Evolutionary conservation across 306 rosid species (phyloP), one percentile per base, ranked within the genome.

Genomic region (Castanea sativa): DNA sequence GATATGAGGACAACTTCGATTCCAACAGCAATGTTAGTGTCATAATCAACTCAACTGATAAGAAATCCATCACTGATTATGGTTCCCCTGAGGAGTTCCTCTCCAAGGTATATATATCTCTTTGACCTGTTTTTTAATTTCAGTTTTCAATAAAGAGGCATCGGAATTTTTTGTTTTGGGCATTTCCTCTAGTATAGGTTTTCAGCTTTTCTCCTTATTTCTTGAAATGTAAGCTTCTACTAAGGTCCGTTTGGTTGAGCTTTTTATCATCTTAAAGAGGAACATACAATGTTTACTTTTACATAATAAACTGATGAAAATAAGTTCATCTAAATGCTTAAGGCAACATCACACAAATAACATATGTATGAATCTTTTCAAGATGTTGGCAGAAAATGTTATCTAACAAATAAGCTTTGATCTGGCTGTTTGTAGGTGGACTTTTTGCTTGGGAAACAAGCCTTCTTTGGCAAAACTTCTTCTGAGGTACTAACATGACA

Each of bases 1-100:
- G 97, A 82, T 95, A 85, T 4, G 99, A 95, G 86, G 99, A 95
- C 74, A 95, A 93, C 97, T 91, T 90, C 14, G 98, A 95, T 74
- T 0, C 90, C 71, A 93, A 81, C 73, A 91, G 80, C 90, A 85
- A 91, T 57, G 74, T 95, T 11, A 55, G 88, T 25, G 99, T 95
- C 81, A 85, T 86, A 0, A 82, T 95, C 70, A 90, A 78, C 76
- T 90, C 97, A 38, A 91, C 96, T 56, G 94, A 95, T 53, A 95
- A 95, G 89, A 92, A 90, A 78, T 74, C 94, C 77, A 91, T 95
- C 83, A 88, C 89, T 7, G 99, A 95, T 80, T 95, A 76, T 45
- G 99, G 98, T 73, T 68, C 97, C 65, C 98, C 97, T 1, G 98
- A 84, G 72, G 82, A 91, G 4, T 95, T 95, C 86, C 97, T 95